Evolutionary conservation across 2,329 filamentous ascomycete species (phyloP), one percentile per base, ranked within the genome.

Genomic region (Botrytis aclada): DNA sequence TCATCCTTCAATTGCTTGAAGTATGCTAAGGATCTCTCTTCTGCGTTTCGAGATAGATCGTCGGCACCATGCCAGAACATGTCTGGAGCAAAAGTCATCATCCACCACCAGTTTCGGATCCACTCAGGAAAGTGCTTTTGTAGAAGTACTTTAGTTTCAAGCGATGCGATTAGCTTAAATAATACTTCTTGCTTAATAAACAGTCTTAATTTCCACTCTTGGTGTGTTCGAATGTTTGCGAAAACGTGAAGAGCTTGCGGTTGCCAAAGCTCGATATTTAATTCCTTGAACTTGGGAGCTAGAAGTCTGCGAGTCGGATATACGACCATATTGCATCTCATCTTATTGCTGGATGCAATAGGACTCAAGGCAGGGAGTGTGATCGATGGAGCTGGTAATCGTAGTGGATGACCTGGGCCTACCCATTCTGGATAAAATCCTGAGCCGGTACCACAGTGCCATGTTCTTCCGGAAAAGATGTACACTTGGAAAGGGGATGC

Each of bases 21-120:
- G 20, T 63, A 63, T 6, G 25, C 61, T 16, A 10, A 20, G 3
- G n/a, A n/a, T 12, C 9, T 12, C n/a, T 63, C 20, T 16, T 63
- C 61, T 29, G 61, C 61, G 18, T 63, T 10, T 7, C 32, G n/a
- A 12, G 39, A 63, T 16, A 43, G 14, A 16, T 43, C 61, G n/a
- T 41, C n/a, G 18, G 18, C 61, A 43, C 61, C 39, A 22, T 63
- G 61, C 39, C 39, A 63, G 61, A 63, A 43, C 61, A 63, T 63
- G 18, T 43, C 22, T 32, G 39, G 61, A 10, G 39, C n/a, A 43
- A 43, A 63, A 5, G 61, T 63, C 39, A 63, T 63, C 61, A 63
- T 63, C 61, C 61, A 63, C 61, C 61, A 63, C 61, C 61, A 63
- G 41, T 63, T 63, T 16, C 61, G 61, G 9, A 63, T 63, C 61